Evolutionary conservation across 495 filamentous ascomycete species (phyloP).

Genomic region (Neurospora sp.): DNA sequence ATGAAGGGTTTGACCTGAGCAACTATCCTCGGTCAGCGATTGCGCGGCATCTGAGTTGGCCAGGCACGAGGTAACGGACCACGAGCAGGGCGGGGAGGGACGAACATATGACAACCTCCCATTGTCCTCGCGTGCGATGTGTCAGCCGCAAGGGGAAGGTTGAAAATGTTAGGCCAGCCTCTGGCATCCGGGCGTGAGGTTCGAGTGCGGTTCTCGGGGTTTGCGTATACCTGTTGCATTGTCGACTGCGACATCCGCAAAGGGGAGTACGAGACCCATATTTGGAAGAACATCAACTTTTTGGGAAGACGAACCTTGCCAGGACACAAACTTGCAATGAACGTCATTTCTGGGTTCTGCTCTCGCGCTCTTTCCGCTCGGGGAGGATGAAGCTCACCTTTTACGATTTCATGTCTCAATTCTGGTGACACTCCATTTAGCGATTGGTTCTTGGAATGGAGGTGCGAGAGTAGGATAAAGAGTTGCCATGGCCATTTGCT

Average conservation of each 20-base stretch:
- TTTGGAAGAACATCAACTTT: not conserved
- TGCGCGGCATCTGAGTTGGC: conserved; percentile 6
- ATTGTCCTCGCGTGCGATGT: not conserved
- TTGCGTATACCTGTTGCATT: not conserved
- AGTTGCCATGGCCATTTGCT: not conserved
- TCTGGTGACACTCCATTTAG: not conserved
- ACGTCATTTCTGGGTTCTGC: not conserved
- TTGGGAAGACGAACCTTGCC: not conserved
- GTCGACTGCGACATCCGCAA: not conserved
- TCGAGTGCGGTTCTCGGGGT: not conserved
- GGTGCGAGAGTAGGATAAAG: not conserved
- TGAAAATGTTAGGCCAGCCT: not conserved
- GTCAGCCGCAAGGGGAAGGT: not conserved
- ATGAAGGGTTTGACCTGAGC: not conserved
- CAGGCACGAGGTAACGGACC: conserved; percentile 1
- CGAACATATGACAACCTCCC: not conserved
- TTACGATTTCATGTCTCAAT: not conserved
- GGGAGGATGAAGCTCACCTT: not conserved
- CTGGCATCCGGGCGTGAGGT: not conserved
- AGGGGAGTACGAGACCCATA: not conserved
- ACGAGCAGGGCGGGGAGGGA: not conserved
- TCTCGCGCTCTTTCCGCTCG: not conserved
- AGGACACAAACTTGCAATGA: not conserved
- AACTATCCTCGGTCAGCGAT: not conserved
- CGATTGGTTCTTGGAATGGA: not conserved